Evolutionary conservation across 306 rosid genomes (phyloP), one percentile per base, ranked within the genome.

Genomic region (Oxytropis ochrocephala): DNA sequence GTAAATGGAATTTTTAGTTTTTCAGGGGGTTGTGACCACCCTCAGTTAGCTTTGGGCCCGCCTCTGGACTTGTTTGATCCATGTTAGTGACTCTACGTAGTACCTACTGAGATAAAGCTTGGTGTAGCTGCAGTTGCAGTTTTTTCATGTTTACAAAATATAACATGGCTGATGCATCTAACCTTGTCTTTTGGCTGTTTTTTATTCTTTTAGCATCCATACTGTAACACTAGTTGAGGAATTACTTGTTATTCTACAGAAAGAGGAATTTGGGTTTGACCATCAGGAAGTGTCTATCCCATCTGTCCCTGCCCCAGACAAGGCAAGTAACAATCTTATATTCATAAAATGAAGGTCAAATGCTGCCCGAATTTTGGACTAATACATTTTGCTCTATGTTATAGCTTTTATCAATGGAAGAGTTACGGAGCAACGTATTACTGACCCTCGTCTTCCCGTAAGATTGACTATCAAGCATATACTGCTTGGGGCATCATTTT

Each of bases 361-460:
- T 53, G 33, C 44, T 65, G 16, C 70, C 16, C 33, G 78, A 30
- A 47, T 52, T 44, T 71, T 52, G 21, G 38, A 60, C 12, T 60
- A 19, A 48, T n/a, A 9, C 48, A 24, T 27, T 74, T 33, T 61
- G 69, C 16, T 49, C 33, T 76, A n/a, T n/a, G 11, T 73, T 76
- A 41, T 82, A 94, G 98, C 98, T 94, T 84, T 63, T 83, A 38
- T 82, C 95, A 6, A 55, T 94, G 92, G 98, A 94, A 74, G 98
- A 87, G 81, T 75, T 94, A 43, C 85, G 92, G 87, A 94, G 72
- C 87, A 74, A 57, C 96, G 97, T 46, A 85, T 94, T 52, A 85
- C 80, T 46, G 90, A 94, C 73, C 95, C 98, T 10, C 84, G 79
- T 64, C 89, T 94, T 80, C 98, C 97, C 29, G 98, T 90, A 72